Conservation (phyloP, 148 eudicot species). For the Nepenthes gracilis region DNA sequence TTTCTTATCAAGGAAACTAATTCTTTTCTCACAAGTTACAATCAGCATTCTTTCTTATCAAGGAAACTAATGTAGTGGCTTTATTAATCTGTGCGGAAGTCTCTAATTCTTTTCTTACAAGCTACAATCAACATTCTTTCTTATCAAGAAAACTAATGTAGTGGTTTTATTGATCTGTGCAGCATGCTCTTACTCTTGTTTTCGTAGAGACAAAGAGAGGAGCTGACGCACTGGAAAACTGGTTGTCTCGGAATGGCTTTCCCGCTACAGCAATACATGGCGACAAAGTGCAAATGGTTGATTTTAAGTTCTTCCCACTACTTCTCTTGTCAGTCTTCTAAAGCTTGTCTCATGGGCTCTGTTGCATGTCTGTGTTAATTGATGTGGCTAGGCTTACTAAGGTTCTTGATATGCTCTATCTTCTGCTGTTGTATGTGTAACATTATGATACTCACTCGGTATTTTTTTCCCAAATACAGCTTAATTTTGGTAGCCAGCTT, state of each 20-base stretch:
- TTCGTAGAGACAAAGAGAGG: conserved; percentile 87
- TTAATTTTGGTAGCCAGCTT: no score
- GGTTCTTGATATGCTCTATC: no score
- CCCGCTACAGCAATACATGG: conserved; percentile 86
- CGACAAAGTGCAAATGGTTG: conserved; percentile 74
- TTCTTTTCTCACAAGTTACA: background rate
- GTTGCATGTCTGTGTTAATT: background rate
- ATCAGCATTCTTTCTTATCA: background rate
- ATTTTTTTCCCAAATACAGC: no score
- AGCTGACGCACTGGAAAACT: conserved; percentile 52
- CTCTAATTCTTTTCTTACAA: background rate
- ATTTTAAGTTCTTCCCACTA: conserved; percentile 6
- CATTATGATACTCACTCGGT: no score
- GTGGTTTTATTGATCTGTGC: conserved; percentile 10
- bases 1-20: background rate
- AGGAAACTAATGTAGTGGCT: background rate
- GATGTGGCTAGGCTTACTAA: no score
- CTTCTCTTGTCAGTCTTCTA: background rate
- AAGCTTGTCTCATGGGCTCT: background rate
- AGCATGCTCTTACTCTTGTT: conserved; percentile 62
- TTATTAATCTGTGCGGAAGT: conserved; percentile 1
- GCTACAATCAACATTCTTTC: background rate
- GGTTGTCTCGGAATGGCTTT: conserved; percentile 49
- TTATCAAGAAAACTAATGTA: background rate
- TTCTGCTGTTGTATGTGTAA: no score